Evolutionary conservation across 1,284 basidiomycete species (phyloP).

Genomic region (Pyrrhoderma lamaoense): DNA sequence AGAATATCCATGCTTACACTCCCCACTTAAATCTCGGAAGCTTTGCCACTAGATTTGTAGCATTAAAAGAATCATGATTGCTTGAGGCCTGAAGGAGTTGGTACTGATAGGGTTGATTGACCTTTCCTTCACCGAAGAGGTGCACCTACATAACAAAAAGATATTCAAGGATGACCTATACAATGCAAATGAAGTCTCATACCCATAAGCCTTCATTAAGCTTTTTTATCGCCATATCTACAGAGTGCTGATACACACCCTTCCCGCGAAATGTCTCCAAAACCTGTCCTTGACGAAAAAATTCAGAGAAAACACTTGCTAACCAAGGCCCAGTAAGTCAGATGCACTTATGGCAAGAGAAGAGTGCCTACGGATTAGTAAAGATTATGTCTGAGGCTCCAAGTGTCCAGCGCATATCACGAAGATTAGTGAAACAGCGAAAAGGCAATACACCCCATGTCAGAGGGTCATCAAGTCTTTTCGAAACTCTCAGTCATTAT

Average conservation of each 20-base stretch:
- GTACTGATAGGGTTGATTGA: conserved; percentile 69
- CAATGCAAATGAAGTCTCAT: conserved; percentile 19
- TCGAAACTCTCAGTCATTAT: conserved; percentile 14
- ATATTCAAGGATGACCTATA: not conserved
- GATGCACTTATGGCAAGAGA: conserved; percentile 9
- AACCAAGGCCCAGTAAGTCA: conserved; percentile 15
- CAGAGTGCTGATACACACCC: conserved; percentile 85
- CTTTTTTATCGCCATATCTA: conserved; percentile 76
- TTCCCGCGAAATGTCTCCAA: conserved; percentile 87
- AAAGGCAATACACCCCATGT: conserved; percentile 79
- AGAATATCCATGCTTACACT: conserved; percentile 49
- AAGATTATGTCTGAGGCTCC: conserved; percentile 95
- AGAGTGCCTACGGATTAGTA: conserved; percentile 71
- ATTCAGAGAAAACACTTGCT: conserved; percentile 68
- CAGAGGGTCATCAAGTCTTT: conserved; percentile 69
- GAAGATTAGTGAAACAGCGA: conserved; percentile 49
- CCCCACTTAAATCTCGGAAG: conserved; percentile 95
- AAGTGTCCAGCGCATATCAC: conserved; percentile 75
- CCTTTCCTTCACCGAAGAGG: conserved; percentile 89
- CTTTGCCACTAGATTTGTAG: conserved; percentile 29
- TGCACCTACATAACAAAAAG: conserved; percentile 58
- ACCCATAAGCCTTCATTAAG: conserved; percentile 85
- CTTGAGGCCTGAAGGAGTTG: conserved; percentile 21
- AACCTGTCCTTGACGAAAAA: conserved; percentile 89
- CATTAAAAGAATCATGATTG: conserved; percentile 22